Evolutionary conservation across 1,284 basidiomycete species (phyloP), one percentile per base, ranked within the genome.

Genomic region (Rhodotorula sp.): DNA sequence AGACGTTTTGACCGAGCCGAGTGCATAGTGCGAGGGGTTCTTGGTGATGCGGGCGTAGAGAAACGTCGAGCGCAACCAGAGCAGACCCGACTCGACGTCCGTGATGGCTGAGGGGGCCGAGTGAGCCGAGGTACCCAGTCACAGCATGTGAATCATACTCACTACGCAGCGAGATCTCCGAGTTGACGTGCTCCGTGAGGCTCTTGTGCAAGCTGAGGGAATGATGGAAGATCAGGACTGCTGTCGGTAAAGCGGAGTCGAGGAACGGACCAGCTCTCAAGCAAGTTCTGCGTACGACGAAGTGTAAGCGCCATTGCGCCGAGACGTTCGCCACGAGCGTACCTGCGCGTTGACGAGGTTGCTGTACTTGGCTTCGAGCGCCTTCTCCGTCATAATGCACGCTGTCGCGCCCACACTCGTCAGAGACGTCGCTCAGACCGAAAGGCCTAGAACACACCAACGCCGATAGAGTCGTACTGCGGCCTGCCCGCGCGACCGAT

Each of bases 131-230:
- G 8, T n/a, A 3, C 5, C 19, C 45, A 27, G 21, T 5, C 17
- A 19, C 13, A 17, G 0, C 0, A 8, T 14, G 3, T 14, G 4
- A 12, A 7, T 16, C 0, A 1, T 12, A 52, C 71, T 12, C 14
- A 75, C 74, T 94, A 5, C 88, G 87, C 13, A 97, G 85, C 0
- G 89, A 89, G 64, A 97, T 90, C 82, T 97, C 95, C 4, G 92
- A 93, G 79, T 97, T 97, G 77, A 97, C 83, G 80, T 97, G 92
- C 80, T 97, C 94, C 3, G 88, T 84, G 16, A 97, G 86, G 78
- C 91, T 91, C 64, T 84, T 83, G 80, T 97, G 93, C 45, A 96
- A 85, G 46, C 77, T 75, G 58, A 8, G 14, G 41, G 41, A 17
- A 50, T 14, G 12, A 23, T n/a, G 23, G 5, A 8, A 50, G 58